phyloP scores from a whole-genome alignment of 495 filamentous ascomycete species.

The Bathelium albidoporum region DNA sequence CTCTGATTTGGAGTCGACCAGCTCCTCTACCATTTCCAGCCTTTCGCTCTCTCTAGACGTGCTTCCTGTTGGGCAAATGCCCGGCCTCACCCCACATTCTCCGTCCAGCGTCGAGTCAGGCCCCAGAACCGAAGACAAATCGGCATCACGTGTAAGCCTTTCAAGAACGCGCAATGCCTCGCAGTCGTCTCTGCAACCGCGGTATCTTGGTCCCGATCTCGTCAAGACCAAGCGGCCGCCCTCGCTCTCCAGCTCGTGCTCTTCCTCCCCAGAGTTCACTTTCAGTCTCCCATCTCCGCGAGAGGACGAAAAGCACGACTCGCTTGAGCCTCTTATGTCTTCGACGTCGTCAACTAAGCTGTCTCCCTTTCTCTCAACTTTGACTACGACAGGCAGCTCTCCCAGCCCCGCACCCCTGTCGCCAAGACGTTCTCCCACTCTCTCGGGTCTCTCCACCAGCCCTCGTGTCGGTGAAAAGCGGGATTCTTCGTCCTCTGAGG shows the following conservation, averaged over 20 bases:
- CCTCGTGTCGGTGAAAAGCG: constrained; percentile 28
- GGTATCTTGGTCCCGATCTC: not conserved
- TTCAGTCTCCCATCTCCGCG: not conserved
- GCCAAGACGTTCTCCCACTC: constrained; percentile 9
- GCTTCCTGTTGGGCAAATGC: not conserved
- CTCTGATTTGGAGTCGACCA: constrained; percentile 33
- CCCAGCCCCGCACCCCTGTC: not conserved
- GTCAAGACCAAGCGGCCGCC: not conserved
- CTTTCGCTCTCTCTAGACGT: constrained; percentile 16
- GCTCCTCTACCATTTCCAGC: constrained; percentile 10
- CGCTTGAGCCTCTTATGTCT: not conserved
- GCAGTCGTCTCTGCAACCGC: not conserved
- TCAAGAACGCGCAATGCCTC: not conserved
- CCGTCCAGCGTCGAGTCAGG: not conserved
- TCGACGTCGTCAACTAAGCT: not conserved
- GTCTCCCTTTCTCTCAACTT: not conserved
- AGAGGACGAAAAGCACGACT: not conserved
- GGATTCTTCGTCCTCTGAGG: constrained; percentile 38
- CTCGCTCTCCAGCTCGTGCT: not conserved
- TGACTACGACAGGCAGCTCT: not conserved
- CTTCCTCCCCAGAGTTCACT: not conserved
- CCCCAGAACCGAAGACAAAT: not conserved
- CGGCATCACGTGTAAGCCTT: not conserved
- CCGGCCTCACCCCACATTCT: not conserved
- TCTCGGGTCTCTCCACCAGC: not conserved